Percentiles rank a stretch among this genome's conserved stretches.
Evolutionary conservation across 768 basidiomycete species (phyloP).

Genomic region (Calvatia gigantea): DNA sequence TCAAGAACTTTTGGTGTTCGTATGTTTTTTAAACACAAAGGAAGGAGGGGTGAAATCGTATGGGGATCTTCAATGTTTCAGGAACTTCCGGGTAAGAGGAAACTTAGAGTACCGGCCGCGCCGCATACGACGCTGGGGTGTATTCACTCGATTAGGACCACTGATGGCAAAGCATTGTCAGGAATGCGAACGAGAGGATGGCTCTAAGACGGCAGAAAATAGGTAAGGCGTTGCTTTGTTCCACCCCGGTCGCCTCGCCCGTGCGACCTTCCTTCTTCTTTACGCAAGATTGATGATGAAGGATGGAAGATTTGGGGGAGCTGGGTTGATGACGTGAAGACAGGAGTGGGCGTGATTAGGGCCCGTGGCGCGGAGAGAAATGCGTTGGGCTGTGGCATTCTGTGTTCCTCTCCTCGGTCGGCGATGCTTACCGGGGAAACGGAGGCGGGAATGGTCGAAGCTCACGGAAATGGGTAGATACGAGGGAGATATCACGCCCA

Average conservation of each 20-base stretch:
- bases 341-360: slow-evolving; percentile 4
- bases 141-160: background rate
- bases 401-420: slow-evolving; percentile 2
- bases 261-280: background rate
- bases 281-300: slow-evolving; percentile 8
- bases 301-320: background rate
- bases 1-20: background rate
- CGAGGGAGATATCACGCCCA: slow-evolving; percentile 7
- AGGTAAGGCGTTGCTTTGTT: background rate
- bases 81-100: background rate
- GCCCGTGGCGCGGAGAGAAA: background rate
- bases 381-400: background rate
- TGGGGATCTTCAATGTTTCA: background rate
- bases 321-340: slow-evolving; percentile 6
- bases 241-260: background rate
- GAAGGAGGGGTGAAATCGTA: background rate
- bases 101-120: background rate
- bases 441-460: slow-evolving; percentile 2
- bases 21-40: background rate
- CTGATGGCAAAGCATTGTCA: background rate
- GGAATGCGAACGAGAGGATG: background rate
- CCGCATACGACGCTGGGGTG: background rate
- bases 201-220: background rate
- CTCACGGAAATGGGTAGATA: slow-evolving; percentile 6
- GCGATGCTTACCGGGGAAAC: slow-evolving; percentile 8